Conservation (phyloP, 495 filamentous ascomycete genomes). For the Tricharina praecox region DNA sequence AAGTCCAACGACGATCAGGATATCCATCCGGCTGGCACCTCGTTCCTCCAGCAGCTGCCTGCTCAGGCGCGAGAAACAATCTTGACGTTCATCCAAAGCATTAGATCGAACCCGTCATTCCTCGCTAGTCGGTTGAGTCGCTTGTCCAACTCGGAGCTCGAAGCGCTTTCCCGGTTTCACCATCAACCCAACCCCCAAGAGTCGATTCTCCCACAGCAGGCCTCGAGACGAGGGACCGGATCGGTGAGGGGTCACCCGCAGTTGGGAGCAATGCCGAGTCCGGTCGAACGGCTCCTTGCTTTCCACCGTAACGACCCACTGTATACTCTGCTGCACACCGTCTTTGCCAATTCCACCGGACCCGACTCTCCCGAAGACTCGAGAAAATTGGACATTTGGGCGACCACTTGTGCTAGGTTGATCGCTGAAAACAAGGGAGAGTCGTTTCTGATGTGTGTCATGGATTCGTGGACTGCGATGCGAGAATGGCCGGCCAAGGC, state of each 20-base stretch:
- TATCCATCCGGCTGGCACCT: constrained; percentile 32
- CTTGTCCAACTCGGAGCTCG: constrained; percentile 55
- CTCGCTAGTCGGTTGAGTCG: constrained; percentile 60
- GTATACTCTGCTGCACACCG: constrained; percentile 69
- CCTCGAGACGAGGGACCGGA: constrained; percentile 37
- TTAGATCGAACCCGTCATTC: constrained; percentile 74
- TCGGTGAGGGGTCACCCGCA: constrained; percentile 18
- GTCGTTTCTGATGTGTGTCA: constrained; percentile 48
- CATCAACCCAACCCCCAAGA: constrained; percentile 62
- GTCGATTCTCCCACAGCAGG: constrained; percentile 58
- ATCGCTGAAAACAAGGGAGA: constrained; percentile 44
- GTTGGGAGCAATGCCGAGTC: constrained; percentile 34
- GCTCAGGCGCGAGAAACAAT: constrained; percentile 55
- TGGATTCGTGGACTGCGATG: constrained; percentile 73
- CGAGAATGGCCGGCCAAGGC: constrained; percentile 75
- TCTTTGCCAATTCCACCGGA: constrained; percentile 70
- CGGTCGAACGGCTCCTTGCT: constrained; percentile 55
- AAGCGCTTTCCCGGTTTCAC: constrained; percentile 54
- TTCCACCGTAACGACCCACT: constrained; percentile 80
- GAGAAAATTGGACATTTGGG: constrained; percentile 66
- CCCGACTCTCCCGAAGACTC: constrained; percentile 60
- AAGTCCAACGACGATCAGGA: constrained; percentile 29
- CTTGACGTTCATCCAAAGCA: constrained; percentile 58
- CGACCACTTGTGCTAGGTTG: constrained; percentile 67
- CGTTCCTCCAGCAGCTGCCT: constrained; percentile 69